A percentile compares a stretch with the other conserved stretches of the same genome.
These are phyloP conservation scores for Geotrichum phurueaensis DNA, from an alignment of 1,139 yeast genomes.

Conservation along the genomic window DNA sequence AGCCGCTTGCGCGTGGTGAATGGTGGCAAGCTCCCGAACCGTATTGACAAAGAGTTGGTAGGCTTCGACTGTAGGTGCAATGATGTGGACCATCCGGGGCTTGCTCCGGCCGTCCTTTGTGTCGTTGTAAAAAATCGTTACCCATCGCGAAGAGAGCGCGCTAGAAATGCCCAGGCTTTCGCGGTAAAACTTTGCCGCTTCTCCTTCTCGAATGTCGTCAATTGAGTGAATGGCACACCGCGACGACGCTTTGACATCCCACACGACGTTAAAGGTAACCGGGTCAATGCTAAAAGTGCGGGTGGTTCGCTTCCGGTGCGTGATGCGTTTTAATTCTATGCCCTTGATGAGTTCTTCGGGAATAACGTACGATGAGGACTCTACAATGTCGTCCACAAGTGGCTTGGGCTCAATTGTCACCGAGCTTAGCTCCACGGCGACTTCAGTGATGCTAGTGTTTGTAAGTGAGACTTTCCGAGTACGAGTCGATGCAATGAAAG, in stretches of 20 bases:
- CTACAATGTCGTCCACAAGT: not conserved
- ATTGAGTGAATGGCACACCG: constrained; percentile 65
- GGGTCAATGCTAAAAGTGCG: constrained; percentile 43
- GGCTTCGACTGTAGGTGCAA: constrained; percentile 61
- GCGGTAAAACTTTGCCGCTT: constrained; percentile 71
- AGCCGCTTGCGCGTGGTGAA: constrained; percentile 48
- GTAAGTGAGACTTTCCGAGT: not conserved
- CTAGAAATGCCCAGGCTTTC: constrained; percentile 72
- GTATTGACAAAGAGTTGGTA: constrained; percentile 49
- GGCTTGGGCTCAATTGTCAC: not conserved
- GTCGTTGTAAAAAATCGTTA: constrained; percentile 61
- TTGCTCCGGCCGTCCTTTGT: constrained; percentile 38
- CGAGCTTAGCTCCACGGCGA: not conserved
- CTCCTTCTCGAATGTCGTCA: constrained; percentile 57
- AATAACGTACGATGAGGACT: not conserved
- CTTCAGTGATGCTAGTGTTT: not conserved
- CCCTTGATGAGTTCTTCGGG: constrained; percentile 29
- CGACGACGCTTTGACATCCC: constrained; percentile 49
- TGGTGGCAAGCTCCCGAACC: constrained; percentile 42
- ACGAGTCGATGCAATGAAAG: not conserved
- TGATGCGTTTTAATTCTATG: constrained; percentile 50
- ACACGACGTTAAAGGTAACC: constrained; percentile 41
- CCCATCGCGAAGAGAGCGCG: constrained; percentile 66
- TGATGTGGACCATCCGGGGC: constrained; percentile 64
- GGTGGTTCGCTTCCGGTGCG: constrained; percentile 60